Conservation (phyloP, 495 filamentous ascomycete genomes). For the Gamarada debralockiae region DNA sequence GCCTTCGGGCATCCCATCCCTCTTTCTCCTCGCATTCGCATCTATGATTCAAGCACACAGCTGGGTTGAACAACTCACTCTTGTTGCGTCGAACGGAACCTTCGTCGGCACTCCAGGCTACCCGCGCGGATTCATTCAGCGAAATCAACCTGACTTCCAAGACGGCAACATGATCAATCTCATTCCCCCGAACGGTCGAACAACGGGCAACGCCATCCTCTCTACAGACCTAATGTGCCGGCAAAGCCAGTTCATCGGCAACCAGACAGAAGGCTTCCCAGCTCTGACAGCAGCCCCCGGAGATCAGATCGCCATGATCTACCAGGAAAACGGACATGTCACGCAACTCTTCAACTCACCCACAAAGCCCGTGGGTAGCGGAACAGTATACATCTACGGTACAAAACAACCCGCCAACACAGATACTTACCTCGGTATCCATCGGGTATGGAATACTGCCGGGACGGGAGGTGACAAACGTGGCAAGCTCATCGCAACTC, state of each 20-base stretch:
- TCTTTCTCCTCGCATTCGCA: conserved; percentile 2
- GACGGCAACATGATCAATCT: conserved; percentile 49
- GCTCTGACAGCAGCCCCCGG: conserved; percentile 65
- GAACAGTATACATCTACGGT: conserved; percentile 78
- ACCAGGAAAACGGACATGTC: conserved; percentile 87
- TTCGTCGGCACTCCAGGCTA: conserved; percentile 68
- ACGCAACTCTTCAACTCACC: conserved; percentile 54
- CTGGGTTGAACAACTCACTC: conserved; percentile 73
- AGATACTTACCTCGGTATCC: conserved; percentile 64
- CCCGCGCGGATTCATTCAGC: conserved; percentile 54
- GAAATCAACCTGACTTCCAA: conserved; percentile 43
- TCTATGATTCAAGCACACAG: conserved; percentile 13
- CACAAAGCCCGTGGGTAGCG: conserved; percentile 63
- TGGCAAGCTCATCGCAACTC: conserved; percentile 66
- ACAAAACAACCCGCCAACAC: conserved; percentile 59
- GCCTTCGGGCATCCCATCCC: not conserved
- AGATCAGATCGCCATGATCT: conserved; percentile 65
- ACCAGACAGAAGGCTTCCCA: conserved; percentile 51
- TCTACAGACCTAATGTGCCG: conserved; percentile 49
- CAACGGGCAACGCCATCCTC: conserved; percentile 34
- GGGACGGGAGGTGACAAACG: conserved; percentile 73
- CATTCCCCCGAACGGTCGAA: conserved; percentile 44
- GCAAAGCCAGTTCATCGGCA: conserved; percentile 45
- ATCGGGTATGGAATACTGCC: conserved; percentile 68
- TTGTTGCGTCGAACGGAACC: conserved; percentile 69